phyloP scores from a whole-genome alignment of 345 rosid genomes.

The Erysimum cheiranthoides region DNA sequence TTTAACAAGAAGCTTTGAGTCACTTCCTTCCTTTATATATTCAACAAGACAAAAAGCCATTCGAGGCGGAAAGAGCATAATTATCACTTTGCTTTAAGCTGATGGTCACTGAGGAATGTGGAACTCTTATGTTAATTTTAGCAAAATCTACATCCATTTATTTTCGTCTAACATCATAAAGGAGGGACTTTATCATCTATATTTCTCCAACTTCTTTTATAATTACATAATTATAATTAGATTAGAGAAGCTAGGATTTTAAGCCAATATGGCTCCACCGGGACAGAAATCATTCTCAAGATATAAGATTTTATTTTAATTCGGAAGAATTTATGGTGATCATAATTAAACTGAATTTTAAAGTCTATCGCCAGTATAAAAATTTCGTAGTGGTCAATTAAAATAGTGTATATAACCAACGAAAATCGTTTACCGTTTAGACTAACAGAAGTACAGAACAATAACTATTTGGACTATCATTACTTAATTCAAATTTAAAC shows the following conservation, averaged over 20 bases:
- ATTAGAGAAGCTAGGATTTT: not conserved
- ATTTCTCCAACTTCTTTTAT: conserved; percentile 5
- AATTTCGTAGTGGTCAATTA: not conserved
- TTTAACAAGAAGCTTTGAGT: conserved; percentile 42
- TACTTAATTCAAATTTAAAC: not conserved
- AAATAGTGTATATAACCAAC: not conserved
- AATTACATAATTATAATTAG: not conserved
- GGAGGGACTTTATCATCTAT: not conserved
- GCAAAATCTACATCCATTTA: conserved; percentile 1
- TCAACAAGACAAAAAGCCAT: conserved; percentile 46
- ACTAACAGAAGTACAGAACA: not conserved
- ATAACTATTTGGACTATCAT: not conserved
- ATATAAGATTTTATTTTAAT: not conserved
- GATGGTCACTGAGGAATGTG: conserved; percentile 27
- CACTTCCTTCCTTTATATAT: conserved; percentile 41
- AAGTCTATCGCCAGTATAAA: not conserved
- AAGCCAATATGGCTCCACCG: not conserved
- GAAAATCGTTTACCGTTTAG: not conserved
- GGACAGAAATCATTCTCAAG: not conserved
- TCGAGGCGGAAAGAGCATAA: conserved; percentile 44
- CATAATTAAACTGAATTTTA: not conserved
- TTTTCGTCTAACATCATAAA: conserved; percentile 3
- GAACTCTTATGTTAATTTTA: conserved; percentile 4
- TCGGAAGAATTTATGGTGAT: not conserved
- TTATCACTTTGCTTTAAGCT: conserved; percentile 38